phyloP scores from a whole-genome alignment of 306 rosid species.

The Delonix regia region DNA sequence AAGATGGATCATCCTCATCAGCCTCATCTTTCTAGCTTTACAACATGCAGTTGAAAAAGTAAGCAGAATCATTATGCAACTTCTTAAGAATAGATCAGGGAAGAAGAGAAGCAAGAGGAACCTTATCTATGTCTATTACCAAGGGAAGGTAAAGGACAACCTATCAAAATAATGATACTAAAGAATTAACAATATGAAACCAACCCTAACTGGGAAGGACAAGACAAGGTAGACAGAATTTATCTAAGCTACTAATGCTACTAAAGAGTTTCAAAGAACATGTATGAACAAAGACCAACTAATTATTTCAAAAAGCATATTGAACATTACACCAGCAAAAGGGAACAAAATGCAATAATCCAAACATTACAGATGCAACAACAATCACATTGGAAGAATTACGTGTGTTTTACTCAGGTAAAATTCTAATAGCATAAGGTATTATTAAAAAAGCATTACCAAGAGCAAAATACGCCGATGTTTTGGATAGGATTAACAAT shows the following conservation, averaged over 20 bases:
- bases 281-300: too few relatives aligned
- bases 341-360: background rate
- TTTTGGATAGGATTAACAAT: background rate
- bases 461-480: background rate
- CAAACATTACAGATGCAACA: constrained; percentile 13
- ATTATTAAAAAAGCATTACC: background rate
- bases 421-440: background rate
- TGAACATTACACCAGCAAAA: background rate
- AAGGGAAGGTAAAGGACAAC: constrained; percentile 1
- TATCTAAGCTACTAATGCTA: constrained; percentile 9
- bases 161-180: background rate
- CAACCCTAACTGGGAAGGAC: background rate
- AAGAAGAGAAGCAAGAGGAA: background rate
- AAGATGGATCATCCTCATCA: constrained; percentile 33
- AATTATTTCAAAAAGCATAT: background rate
- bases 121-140: background rate
- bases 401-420: background rate
- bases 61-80: constrained; percentile 11
- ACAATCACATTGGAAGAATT: background rate
- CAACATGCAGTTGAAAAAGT: constrained; percentile 1
- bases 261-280: too few relatives aligned
- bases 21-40: constrained; percentile 42
- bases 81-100: background rate
- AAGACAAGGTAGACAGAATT: constrained; percentile 5
- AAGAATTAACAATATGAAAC: constrained; percentile 14